phyloP scores from a whole-genome alignment of 306 rosid genomes.

The Quercus suber region DNA sequence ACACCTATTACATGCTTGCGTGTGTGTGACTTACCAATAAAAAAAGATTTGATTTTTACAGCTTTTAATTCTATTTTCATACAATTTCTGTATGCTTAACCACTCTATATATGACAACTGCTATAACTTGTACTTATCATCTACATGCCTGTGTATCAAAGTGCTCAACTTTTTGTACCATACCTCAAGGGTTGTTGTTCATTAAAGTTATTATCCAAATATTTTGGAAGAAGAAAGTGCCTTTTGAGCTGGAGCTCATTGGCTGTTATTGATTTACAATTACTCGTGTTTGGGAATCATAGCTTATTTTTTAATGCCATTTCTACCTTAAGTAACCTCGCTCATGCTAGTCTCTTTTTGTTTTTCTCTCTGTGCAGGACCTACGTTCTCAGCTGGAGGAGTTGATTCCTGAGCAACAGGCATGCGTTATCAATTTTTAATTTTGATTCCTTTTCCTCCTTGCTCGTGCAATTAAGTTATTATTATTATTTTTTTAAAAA shows the following conservation, averaged over 20 bases:
- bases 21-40: no score
- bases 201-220: not conserved
- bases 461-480: not conserved
- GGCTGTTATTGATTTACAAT: not conserved
- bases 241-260: no score
- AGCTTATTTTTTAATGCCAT: not conserved
- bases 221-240: no score
- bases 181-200: not conserved
- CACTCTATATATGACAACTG: not conserved
- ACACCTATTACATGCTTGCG: no score
- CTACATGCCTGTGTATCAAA: not conserved
- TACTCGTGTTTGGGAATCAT: not conserved
- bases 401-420: conserved; percentile 93
- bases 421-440: conserved; percentile 24
- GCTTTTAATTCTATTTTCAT: no score
- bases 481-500: conserved; percentile 15
- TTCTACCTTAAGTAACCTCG: not conserved
- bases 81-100: no score
- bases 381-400: conserved; percentile 81
- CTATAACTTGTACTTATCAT: not conserved
- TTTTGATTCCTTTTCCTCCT: not conserved
- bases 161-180: not conserved
- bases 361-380: conserved; percentile 52
- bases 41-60: no score
- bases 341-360: conserved; percentile 9